Base-by-base conservation (phyloP, 495 filamentous ascomycete species). In the Mycothermus thermophilus region DNA sequence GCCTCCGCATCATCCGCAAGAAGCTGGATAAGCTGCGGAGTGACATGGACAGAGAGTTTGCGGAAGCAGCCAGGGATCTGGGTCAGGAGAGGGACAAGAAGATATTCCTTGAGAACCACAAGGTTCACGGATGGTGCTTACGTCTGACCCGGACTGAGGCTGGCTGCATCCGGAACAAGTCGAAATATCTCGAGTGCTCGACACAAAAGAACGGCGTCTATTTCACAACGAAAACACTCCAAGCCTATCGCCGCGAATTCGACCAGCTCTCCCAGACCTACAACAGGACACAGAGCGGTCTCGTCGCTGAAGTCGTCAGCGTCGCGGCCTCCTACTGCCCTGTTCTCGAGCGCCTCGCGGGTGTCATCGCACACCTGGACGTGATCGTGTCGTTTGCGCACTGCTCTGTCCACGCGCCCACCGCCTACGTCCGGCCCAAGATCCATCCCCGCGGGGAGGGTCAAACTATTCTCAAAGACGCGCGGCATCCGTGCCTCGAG, bases 131-230 rank as follows among this genome's bases (percentile, higher is more conserved):
- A 15, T 95, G 85, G 84, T 95, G 88, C 60, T 90, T 99, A 66
- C 75, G 90, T 27, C 63, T 99, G 13, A 96, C 90, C 10, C 69
- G 90, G 36, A 88, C 75, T 9, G 90, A 99, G 59, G 83, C 90
- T 3, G 75, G 79, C 18, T 90, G 83, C 49, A 99, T 99, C 46
- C 79, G 90, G 32, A 87, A 87, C 55, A 90, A 92, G 48, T 73
- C 69, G 40, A 69, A 76, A 27, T 99, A 95, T 50, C 80, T 85
- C 50, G 90, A 99, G 62, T 92, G 84, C 56, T 93, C 86, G 11
- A 99, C 90, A 5, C 92, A 96, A 65, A 99, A 96, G 66, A 96
- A 93, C 55, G 90, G 90, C 23, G 92, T 96, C 31, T 96, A 87
- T 62, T 99, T 99, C 63, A 95, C 90, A 3, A 99, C 87, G 5